Evolutionary conservation across 495 filamentous ascomycete species (phyloP).

Genomic region (Parathielavia hyrcaniae): DNA sequence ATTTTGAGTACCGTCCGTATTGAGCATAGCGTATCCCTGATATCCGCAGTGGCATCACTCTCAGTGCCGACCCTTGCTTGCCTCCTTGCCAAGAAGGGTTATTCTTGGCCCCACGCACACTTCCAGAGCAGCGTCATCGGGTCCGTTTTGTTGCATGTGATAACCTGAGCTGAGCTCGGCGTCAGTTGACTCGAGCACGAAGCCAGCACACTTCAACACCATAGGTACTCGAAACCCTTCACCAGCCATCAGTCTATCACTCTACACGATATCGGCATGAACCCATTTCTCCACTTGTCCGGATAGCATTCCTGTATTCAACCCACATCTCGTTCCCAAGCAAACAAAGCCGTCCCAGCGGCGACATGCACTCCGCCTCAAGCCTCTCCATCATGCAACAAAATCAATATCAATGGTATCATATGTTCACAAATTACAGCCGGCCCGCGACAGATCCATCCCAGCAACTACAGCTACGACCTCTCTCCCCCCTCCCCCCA

Average conservation of each 20-base stretch:
- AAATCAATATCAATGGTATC: conserved; percentile 9
- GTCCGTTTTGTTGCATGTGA: conserved; percentile 27
- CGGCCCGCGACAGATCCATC: conserved; percentile 1
- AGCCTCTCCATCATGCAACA: conserved; percentile 2
- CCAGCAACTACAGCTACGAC: not conserved
- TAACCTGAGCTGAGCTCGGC: not conserved
- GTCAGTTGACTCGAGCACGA: not conserved
- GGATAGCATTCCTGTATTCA: too few relatives aligned
- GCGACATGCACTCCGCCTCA: not conserved
- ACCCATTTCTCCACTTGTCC: too few relatives aligned
- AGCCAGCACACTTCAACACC: not conserved
- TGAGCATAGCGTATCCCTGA: not conserved
- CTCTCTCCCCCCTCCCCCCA: too few relatives aligned
- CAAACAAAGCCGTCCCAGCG: not conserved
- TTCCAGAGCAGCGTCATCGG: conserved; percentile 19
- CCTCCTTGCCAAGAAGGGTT: not conserved
- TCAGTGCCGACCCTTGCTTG: conserved; percentile 9
- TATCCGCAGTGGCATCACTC: not conserved
- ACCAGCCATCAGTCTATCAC: not conserved
- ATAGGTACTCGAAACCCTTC: not conserved
- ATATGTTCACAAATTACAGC: conserved; percentile 8
- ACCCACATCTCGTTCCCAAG: not conserved
- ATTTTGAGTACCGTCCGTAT: not conserved
- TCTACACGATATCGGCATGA: not conserved
- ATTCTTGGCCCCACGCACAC: conserved; percentile 13